Evolutionary conservation across 1,284 basidiomycete genomes (phyloP).

Genomic region (Salmacisia buchloeana): DNA sequence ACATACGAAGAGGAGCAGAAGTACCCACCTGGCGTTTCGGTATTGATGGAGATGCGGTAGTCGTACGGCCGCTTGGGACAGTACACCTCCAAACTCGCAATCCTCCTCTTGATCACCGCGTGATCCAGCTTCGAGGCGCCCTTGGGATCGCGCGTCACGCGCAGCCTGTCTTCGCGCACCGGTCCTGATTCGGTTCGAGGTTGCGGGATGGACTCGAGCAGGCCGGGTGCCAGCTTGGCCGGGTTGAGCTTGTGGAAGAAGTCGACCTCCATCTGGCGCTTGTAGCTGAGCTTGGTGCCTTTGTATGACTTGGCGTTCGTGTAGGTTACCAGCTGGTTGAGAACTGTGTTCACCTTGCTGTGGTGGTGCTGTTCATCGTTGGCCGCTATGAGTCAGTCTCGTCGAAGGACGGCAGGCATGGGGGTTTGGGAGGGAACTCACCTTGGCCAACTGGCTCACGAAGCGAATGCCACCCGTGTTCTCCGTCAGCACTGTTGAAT

Average conservation of each 20-base stretch:
- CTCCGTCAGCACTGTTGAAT: not conserved
- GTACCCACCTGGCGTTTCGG: constrained; percentile 61
- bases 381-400: constrained; percentile 16
- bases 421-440: constrained; percentile 54
- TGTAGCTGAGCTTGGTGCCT: constrained; percentile 65
- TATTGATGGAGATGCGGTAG: constrained; percentile 83
- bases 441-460: constrained; percentile 82
- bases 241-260: constrained; percentile 61
- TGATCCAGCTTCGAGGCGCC: constrained; percentile 56
- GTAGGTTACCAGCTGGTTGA: constrained; percentile 63
- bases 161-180: constrained; percentile 58
- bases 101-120: constrained; percentile 67
- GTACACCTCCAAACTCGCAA: constrained; percentile 82
- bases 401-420: not conserved
- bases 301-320: constrained; percentile 50
- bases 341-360: constrained; percentile 72
- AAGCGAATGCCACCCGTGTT: constrained; percentile 55
- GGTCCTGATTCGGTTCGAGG: not conserved
- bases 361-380: constrained; percentile 66
- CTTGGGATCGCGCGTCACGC: constrained; percentile 77
- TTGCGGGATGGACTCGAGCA: not conserved
- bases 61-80: constrained; percentile 77
- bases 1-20: not conserved
- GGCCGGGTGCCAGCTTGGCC: not conserved
- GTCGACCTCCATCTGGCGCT: constrained; percentile 74